Base-by-base conservation (phyloP, 1,284 basidiomycete species). In the Ganoderma leucocontextum region DNA sequence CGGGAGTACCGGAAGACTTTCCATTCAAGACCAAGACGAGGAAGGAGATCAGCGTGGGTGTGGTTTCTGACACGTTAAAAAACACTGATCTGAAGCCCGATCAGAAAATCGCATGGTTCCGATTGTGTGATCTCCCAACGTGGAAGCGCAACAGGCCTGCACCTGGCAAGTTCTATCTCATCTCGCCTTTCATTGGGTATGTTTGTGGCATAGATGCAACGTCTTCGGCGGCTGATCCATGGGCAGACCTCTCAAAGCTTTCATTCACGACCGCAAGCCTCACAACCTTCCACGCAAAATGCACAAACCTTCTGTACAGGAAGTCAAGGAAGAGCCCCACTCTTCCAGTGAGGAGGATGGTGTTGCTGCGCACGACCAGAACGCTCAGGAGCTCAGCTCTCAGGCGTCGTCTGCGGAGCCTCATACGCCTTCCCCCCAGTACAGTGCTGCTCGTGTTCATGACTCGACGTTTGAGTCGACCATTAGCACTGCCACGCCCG, bases 41-140 rank as follows among this genome's bases (percentile, higher is more conserved):
- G 70, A 99, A 99, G 82, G 98, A 99, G 84, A 99, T 99, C 76
- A 98, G 96, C 76, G 97, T 98, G 85, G 78, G 95, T 83, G 39
- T 19, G n/a, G n/a, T 29, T 57, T 41, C 61, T 65, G 12, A 41
- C 59, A 55, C 62, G 55, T 13, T 19, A 52, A 22, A 65, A 63
- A 66, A 61, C 65, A 65, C 49, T 61, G 35, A 63, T 47, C 69
- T 68, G 36, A 69, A 38, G 61, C 38, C 70, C 61, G 42, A 57
- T 68, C 75, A 98, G 96, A 94, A 94, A 84, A 99, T 99, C 75
- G 93, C 97, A 77, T 99, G 98, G 98, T 99, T 98, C 80, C 91
- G 85, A 70, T 83, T 99, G 58, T 84, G 87, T 39, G 96, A 99
- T 79, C 84, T 99, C 29, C 98, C 98, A 0, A 96, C 95, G 0